Percentiles rank a stretch among this genome's conserved stretches.
Evolutionary conservation across 2,329 filamentous ascomycete species (phyloP).

Genomic region (Colletotrichum sp.): DNA sequence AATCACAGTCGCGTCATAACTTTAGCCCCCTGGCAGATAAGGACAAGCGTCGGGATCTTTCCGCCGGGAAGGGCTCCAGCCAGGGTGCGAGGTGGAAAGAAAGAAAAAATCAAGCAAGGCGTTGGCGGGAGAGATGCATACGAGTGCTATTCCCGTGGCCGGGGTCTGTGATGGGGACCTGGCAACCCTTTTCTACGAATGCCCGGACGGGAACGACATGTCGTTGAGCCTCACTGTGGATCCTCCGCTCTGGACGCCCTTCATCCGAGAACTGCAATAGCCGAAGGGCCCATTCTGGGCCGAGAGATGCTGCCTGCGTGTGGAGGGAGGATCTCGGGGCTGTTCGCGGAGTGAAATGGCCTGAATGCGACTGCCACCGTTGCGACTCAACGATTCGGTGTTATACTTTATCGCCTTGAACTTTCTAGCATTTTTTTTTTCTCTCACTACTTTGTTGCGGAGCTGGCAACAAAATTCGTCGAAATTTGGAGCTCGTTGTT

Average conservation of each 20-base stretch:
- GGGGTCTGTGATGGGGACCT: neutral
- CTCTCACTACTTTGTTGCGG: neutral
- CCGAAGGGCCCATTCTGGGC: slow-evolving; percentile 11
- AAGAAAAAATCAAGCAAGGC: neutral
- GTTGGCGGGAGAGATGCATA: neutral
- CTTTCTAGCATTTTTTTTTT: neutral
- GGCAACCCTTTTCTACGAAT: neutral
- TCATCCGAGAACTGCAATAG: slow-evolving; percentile 20
- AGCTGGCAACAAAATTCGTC: neutral
- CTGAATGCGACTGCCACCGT: neutral
- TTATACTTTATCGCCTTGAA: neutral
- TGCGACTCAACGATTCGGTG: neutral
- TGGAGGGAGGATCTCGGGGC: slow-evolving; percentile 5
- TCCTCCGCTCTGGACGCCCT: slow-evolving; percentile 3
- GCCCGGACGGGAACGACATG: slow-evolving; percentile 1
- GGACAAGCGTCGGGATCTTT: slow-evolving; percentile 5
- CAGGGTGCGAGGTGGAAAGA: neutral
- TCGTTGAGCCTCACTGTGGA: slow-evolving; percentile 17
- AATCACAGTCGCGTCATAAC: slow-evolving; percentile 7
- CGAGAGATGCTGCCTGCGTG: neutral
- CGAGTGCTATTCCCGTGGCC: neutral
- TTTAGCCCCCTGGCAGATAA: neutral
- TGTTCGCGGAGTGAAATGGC: slow-evolving; percentile 10
- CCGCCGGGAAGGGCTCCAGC: neutral
- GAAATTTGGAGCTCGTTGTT: neutral